Evolutionary conservation across 257 asterid species (phyloP), one percentile per base, ranked within the genome.

Genomic region (Leptodermis oblonga): DNA sequence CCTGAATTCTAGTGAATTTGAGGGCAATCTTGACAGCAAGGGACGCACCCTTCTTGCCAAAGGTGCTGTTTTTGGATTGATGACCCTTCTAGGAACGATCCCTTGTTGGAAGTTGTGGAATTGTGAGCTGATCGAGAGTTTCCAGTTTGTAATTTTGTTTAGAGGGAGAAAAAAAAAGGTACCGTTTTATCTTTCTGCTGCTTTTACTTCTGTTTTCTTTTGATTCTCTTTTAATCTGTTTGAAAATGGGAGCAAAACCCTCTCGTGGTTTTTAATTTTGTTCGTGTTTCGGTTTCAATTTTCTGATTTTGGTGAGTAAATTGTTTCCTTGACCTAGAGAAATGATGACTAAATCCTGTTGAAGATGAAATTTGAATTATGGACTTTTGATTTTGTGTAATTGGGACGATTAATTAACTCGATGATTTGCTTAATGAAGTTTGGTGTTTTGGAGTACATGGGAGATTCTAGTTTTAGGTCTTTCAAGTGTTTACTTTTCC

Each of bases 241-340:
- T 63, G 68, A 39, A 23, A 23, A 11, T 63, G n/a, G 68, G 28
- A 23, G 23, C 13, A 22, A 7, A 22, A 23, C 33, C 36, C 46
- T 7, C 65, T 9, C 31, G 7, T 33, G 9, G 9, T 60, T 60
- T 33, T 33, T 14, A 1, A 8, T 60, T 31, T 33, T 33, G 6
- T 39, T 33, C 37, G 31, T 33, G 10, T 33, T 39, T 63, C 22
- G 13, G 12, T 41, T 12, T 22, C n/a, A n/a, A 20, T 10, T 30
- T 37, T 13, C 68, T 7, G 7, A 37, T 22, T 37, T 11, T 12
- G 26, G 42, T 10, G 28, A 42, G 28, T 52, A n/a, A 58, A 26
- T 39, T 48, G 26, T 56, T 41, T 6, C 9, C 53, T 58, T 39
- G 76, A 63, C 76, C 70, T 15, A 20, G 45, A 45, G 45, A 59